These are phyloP conservation scores for Agapanthus africanus DNA, from an alignment of 106 monocot species.

Conservation along the genomic window DNA sequence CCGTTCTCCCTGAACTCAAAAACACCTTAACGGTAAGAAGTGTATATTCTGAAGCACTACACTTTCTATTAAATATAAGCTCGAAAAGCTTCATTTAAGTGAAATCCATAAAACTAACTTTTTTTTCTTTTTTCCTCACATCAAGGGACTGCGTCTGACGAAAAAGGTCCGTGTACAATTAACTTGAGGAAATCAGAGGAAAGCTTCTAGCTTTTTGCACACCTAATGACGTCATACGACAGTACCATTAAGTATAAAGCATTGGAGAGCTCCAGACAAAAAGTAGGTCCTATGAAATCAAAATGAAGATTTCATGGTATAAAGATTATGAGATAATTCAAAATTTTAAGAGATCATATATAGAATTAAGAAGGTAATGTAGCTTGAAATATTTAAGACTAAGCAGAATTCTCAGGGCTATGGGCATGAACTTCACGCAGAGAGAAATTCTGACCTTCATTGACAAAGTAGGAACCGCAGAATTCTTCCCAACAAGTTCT, in stretches of 20 bases:
- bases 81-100: too few species aligned
- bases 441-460: conserved; percentile 25
- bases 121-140: too few species aligned
- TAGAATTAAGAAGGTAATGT: background rate
- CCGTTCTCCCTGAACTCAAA: too few species aligned
- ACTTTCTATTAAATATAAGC: too few species aligned
- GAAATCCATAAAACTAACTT: too few species aligned
- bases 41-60: too few species aligned
- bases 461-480: conserved; percentile 30
- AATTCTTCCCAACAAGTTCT: conserved; percentile 26
- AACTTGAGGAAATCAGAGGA: too few species aligned
- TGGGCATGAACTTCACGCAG: background rate
- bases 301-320: background rate
- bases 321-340: background rate
- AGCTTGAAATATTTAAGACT: background rate
- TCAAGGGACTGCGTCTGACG: background rate
- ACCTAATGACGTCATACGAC: too few species aligned
- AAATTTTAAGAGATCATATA: background rate
- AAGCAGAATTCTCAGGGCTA: background rate
- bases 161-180: too few species aligned
- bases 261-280: background rate
- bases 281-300: background rate
- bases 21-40: too few species aligned
- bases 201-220: too few species aligned
- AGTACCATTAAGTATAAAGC: too few species aligned